Percentiles rank a stretch among this genome's conserved stretches.
These are phyloP conservation scores for Persicaria maculosa DNA, from an alignment of 148 eudicot species.

Conservation along the genomic window DNA sequence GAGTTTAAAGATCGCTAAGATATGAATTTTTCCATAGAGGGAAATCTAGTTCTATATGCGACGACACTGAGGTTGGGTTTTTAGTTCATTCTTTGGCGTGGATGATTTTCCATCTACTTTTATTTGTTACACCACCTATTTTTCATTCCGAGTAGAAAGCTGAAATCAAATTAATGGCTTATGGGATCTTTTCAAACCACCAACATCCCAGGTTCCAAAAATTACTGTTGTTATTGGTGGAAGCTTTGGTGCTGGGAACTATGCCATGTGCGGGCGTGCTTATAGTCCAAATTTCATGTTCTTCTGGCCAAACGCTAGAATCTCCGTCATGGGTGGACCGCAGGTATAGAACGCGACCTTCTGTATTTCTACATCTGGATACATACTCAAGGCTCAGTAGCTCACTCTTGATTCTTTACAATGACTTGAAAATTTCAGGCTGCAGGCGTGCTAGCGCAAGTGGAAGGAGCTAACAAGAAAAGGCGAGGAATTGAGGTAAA, in stretches of 20 bases:
- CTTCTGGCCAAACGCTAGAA: conserved; percentile 98
- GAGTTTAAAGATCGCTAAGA: not conserved
- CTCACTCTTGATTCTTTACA: too few species aligned
- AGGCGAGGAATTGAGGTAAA: conserved; percentile 70
- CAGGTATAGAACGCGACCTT: conserved; percentile 41
- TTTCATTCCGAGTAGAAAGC: not conserved
- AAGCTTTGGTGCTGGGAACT: conserved; percentile 99
- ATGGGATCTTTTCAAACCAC: conserved; percentile 7
- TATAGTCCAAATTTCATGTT: conserved; percentile 94
- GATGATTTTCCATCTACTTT: not conserved
- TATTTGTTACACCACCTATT: not conserved
- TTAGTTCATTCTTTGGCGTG: not conserved
- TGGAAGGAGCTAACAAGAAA: conserved; percentile 70
- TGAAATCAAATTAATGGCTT: not conserved
- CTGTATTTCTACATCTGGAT: not conserved
- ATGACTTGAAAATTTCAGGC: conserved; percentile 40
- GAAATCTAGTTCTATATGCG: not conserved
- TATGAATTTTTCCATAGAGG: not conserved
- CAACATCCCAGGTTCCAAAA: conserved; percentile 76
- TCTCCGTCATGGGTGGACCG: conserved; percentile 94
- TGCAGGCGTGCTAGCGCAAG: conserved; percentile 93
- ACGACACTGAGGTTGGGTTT: not conserved
- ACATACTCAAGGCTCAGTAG: not conserved
- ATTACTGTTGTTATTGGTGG: conserved; percentile 83
- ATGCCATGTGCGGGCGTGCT: conserved; percentile 99